Conservation (phyloP, 1,284 basidiomycete genomes). For the Boletus sp. region DNA sequence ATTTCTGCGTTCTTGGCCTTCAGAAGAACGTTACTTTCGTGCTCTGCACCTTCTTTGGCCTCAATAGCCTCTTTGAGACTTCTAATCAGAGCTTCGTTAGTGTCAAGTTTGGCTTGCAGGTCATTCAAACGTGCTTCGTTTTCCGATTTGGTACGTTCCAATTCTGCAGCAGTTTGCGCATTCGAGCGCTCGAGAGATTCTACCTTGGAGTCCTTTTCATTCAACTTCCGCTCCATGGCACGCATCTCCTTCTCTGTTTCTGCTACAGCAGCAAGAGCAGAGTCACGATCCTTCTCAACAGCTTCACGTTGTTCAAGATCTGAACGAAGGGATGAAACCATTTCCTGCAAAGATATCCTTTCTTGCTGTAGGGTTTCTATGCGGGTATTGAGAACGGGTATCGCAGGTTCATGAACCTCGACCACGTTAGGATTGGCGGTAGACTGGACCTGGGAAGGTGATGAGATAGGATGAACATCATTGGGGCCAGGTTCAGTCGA, state of each 20-base stretch:
- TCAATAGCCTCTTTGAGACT: conserved; percentile 51
- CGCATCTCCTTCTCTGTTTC: conserved; percentile 51
- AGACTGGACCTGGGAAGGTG: conserved; percentile 13
- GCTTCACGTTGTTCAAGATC: conserved; percentile 32
- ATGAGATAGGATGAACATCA: conserved; percentile 8
- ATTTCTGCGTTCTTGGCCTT: conserved; percentile 57
- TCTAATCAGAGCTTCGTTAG: conserved; percentile 41
- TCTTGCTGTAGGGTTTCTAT: conserved; percentile 58
- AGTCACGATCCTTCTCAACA: conserved; percentile 47
- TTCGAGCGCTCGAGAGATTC: conserved; percentile 49
- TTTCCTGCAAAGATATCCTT: conserved; percentile 36
- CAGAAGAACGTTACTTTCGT: conserved; percentile 48
- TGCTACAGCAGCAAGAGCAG: conserved; percentile 37
- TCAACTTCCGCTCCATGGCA: conserved; percentile 41
- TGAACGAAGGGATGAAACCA: conserved; percentile 33
- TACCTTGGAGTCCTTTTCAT: conserved; percentile 50
- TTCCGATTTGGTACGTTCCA: conserved; percentile 44
- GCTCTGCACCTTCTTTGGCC: conserved; percentile 50
- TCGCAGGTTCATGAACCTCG: conserved; percentile 32
- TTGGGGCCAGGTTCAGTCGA: conserved; percentile 18
- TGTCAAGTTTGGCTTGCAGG: conserved; percentile 46
- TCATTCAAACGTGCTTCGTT: conserved; percentile 46
- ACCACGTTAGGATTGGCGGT: conserved; percentile 34
- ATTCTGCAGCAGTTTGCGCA: conserved; percentile 39
- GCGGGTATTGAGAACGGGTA: conserved; percentile 43